Evolutionary conservation across 495 filamentous ascomycete species (phyloP).

Genomic region (Aspergillus olivimuriae): DNA sequence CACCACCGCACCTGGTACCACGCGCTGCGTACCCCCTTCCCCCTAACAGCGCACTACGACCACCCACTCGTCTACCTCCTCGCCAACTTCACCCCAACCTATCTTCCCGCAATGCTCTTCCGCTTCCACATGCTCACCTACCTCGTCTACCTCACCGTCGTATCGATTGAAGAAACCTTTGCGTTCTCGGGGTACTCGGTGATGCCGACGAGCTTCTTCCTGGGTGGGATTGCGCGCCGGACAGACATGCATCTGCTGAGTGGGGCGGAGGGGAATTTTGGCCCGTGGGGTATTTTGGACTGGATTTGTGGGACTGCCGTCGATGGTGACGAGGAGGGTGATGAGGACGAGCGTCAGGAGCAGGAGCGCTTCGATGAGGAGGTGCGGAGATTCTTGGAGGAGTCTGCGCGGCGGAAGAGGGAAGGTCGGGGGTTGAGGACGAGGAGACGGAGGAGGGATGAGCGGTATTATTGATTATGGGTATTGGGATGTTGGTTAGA

Average conservation of each 20-base stretch:
- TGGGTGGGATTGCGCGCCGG: constrained; percentile 67
- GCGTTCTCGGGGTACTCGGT: constrained; percentile 70
- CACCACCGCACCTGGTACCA: constrained; percentile 65
- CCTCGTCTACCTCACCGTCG: constrained; percentile 58
- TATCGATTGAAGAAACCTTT: constrained; percentile 72
- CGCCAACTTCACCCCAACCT: constrained; percentile 63
- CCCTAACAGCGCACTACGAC: constrained; percentile 68
- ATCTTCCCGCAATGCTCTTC: constrained; percentile 59
- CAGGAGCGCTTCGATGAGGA: constrained; percentile 20
- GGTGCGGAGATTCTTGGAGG: background rate
- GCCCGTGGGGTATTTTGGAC: constrained; percentile 71
- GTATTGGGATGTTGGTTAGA: background rate
- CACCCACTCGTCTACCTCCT: constrained; percentile 72
- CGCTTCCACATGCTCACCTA: constrained; percentile 76
- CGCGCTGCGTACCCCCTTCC: constrained; percentile 52
- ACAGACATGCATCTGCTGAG: constrained; percentile 60
- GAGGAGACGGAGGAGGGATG: constrained; percentile 2
- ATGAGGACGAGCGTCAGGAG: constrained; percentile 18
- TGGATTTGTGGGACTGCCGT: constrained; percentile 66
- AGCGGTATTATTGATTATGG: constrained; percentile 2
- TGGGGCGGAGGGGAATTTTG: constrained; percentile 64
- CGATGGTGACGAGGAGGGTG: constrained; percentile 44
- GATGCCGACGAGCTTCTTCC: constrained; percentile 63
- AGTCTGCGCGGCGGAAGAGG: constrained; percentile 1
- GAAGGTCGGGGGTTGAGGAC: background rate